phyloP scores from a whole-genome alignment of 768 basidiomycete species.

The Megacollybia marginata region DNA sequence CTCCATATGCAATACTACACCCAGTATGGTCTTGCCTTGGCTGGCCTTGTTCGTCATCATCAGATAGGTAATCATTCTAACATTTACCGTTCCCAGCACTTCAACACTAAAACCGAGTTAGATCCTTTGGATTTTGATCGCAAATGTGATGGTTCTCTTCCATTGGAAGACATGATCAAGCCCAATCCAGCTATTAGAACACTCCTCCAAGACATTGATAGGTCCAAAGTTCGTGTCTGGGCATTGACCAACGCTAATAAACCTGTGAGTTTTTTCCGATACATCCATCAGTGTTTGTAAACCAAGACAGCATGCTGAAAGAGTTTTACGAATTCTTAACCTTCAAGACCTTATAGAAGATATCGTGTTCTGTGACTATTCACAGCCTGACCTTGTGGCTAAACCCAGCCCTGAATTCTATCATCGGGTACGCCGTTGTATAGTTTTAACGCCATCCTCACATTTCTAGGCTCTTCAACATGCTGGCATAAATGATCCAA shows the following conservation, averaged over 20 bases:
- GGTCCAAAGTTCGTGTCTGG: constrained; percentile 74
- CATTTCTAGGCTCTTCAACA: constrained; percentile 51
- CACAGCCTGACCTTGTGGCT: constrained; percentile 57
- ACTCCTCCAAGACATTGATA: constrained; percentile 74
- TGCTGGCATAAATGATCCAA: constrained; percentile 55
- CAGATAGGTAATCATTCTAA: constrained; percentile 51
- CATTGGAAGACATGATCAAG: constrained; percentile 71
- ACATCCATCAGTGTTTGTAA: background rate
- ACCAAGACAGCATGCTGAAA: constrained; percentile 59
- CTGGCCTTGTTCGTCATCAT: constrained; percentile 72
- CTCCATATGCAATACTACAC: constrained; percentile 70
- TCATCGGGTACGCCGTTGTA: constrained; percentile 32
- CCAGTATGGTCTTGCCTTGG: constrained; percentile 76
- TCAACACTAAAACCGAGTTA: constrained; percentile 3
- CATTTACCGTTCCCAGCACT: background rate
- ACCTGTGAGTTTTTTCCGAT: constrained; percentile 8
- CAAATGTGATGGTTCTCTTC: constrained; percentile 78
- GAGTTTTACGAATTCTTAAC: constrained; percentile 69
- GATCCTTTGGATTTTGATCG: constrained; percentile 81
- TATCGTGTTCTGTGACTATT: constrained; percentile 75
- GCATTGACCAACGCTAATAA: constrained; percentile 81
- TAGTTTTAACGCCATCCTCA: background rate
- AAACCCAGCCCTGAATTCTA: constrained; percentile 79
- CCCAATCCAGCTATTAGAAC: constrained; percentile 55
- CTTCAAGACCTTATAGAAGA: constrained; percentile 70